Percentiles rank a stretch among this genome's conserved stretches.
These are phyloP conservation scores for Rhizomucor miehei DNA, from an alignment of 371 early-diverging fungal genomes.

Conservation along the genomic window DNA sequence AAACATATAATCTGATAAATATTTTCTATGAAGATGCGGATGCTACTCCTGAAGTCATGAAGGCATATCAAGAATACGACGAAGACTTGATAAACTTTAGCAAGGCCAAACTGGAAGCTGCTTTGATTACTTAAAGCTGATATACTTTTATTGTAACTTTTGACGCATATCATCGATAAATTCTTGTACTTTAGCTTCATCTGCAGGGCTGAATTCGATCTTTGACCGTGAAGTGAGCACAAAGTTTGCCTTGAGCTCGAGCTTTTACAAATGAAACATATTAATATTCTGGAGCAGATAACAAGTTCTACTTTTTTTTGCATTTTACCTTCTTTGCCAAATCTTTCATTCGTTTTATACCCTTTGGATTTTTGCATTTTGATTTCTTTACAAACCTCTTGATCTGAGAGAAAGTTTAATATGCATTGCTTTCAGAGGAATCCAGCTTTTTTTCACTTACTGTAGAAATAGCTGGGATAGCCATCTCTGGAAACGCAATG, in stretches of 20 bases:
- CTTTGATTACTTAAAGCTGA: neutral
- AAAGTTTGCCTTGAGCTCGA: conserved; percentile 18
- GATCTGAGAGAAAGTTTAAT: conserved; percentile 25
- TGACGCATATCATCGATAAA: conserved; percentile 14
- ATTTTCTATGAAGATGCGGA: too few species aligned
- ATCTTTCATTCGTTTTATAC: conserved; percentile 60
- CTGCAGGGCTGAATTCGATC: conserved; percentile 16
- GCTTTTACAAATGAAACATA: conserved; percentile 4
- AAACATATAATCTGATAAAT: too few species aligned
- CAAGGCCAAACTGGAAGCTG: neutral
- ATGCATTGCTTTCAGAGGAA: neutral
- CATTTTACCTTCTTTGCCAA: conserved; percentile 67
- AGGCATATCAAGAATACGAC: neutral
- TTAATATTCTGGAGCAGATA: too few species aligned
- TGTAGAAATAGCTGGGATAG: conserved; percentile 70
- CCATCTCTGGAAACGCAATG: conserved; percentile 89
- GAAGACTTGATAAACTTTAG: neutral
- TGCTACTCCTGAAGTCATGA: neutral
- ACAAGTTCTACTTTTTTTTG: neutral
- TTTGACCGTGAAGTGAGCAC: conserved; percentile 15
- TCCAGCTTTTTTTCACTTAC: conserved; percentile 28
- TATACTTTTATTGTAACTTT: conserved; percentile 10
- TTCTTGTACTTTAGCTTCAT: conserved; percentile 11
- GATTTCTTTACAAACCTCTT: conserved; percentile 61
- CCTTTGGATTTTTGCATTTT: conserved; percentile 9